phyloP scores from a whole-genome alignment of 2,329 filamentous ascomycete genomes.

The Ramichloridium luteum region DNA sequence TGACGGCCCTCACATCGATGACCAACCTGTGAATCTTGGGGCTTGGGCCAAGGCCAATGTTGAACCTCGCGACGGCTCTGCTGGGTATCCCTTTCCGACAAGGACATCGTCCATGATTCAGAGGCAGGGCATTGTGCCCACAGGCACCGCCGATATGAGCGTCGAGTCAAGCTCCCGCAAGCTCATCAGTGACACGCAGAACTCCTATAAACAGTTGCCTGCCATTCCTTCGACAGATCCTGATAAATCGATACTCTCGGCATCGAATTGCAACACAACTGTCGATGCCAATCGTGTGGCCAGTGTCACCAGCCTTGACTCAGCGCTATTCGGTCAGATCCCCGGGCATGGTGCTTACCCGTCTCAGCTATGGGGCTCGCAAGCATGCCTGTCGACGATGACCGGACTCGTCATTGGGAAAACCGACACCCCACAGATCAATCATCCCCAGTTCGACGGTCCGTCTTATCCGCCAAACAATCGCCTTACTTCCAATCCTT shows the following conservation, averaged over 20 bases:
- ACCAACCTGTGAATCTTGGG: conserved; percentile 19
- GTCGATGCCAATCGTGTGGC: conserved; percentile 12
- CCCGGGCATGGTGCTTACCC: conserved; percentile 15
- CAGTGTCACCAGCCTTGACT: conserved; percentile 20
- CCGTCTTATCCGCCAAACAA: conserved; percentile 7
- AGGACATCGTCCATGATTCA: conserved; percentile 12
- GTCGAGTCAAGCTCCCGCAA: no score
- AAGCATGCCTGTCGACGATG: no score
- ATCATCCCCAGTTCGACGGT: no score
- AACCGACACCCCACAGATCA: no score
- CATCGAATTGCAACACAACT: background rate
- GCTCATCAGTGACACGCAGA: no score
- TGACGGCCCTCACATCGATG: conserved; percentile 17
- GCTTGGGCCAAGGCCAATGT: conserved; percentile 18
- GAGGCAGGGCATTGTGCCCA: conserved; percentile 10
- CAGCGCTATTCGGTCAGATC: conserved; percentile 15
- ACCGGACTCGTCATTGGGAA: no score
- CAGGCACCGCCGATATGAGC: conserved; percentile 7
- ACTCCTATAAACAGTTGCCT: no score
- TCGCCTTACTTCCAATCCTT: background rate
- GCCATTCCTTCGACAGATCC: no score
- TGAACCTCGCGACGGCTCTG: conserved; percentile 7
- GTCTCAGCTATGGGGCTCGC: no score
- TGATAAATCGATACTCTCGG: no score
- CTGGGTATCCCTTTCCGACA: conserved; percentile 15